Base-by-base conservation (phyloP, 2,329 filamentous ascomycete species). In the Penicillium olsonii region DNA sequence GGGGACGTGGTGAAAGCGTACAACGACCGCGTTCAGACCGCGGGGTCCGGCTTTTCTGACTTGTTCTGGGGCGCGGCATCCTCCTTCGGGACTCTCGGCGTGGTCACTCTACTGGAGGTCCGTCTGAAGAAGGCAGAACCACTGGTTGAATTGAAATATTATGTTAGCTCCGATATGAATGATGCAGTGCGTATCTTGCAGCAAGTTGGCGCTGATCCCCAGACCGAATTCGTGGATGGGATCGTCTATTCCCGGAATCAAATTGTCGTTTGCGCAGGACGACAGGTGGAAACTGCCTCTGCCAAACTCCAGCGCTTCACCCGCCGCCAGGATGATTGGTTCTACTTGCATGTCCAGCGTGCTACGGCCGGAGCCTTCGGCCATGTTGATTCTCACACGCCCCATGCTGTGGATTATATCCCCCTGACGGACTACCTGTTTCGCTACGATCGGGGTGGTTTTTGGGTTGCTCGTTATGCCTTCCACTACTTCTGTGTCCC, bases 161-260 rank as follows among this genome's bases (percentile, higher is more conserved):
- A 79, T 42, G 77, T 83, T 33, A 69, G 78, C 2, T 73, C 74
- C 1, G 69, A 68, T 54, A 79, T 78, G 45, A 70, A 79, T 5
- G 72, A 78, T 2, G 75, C 79, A 1, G 69, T 82, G 3, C 56
- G 66, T n/a, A 72, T 71, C 22, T 74, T 86, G 27, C 69, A 77
- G 45, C 66, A 75, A 2, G 75, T 74, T 50, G 74, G 72, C 5
- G 47, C 61, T 1, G 68, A 77, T 37, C 53, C 62, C 0, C 54
- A 60, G 1, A 68, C 76, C n/a, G 85, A 90, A 52, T 91, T 84
- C 56, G 75, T 92, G 2, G 87, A 90, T 51, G 86, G 78, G 1
- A 86, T 90, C 37, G 72, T 84, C n/a, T 88, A 81, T 63, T 77
- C 81, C 0, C 69, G 70, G 12, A 71, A 74, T 15, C 73, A 73